Evolutionary conservation across 2,329 filamentous ascomycete species (phyloP), one percentile per base, ranked within the genome.

Genomic region (Colletotrichum zoysiae): DNA sequence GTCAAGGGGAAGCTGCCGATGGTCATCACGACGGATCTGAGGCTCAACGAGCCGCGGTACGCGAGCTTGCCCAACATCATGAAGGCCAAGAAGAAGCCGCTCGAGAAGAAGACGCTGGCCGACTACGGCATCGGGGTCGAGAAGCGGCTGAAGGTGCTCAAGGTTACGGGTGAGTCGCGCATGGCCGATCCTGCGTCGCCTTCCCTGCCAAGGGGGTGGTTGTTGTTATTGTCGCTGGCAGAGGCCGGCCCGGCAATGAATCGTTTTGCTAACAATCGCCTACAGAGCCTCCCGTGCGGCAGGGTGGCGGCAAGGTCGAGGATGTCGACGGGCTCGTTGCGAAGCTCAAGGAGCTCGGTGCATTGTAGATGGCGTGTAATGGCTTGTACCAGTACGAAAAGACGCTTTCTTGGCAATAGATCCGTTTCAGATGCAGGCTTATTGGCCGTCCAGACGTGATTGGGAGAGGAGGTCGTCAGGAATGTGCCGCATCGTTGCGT

Each of bases 1-100:
- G 86, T 99, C 67, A 88, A 88, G 81, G 91, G 93, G 1, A 93
- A 92, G 86, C 84, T 99, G 82, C 96, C 96, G 0, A 91, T 98
- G 91, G 86, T 99, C 64, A 93, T 99, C 77, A 99, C 96, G 73
- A 97, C 96, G 74, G 96, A 99, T 86, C 82, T 99, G 84, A 86
- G 96, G 64, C 85, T 99, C 81, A 99, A 99, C 80, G 94, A 97
- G 89, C 96, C 96, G 71, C 87, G 96, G 75, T 99, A 97, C 82
- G 96, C 95, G 30, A 97, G 91, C 83, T 82, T 99, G 89, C 95
- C 95, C 62, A 98, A 98, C 81, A 98, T 99, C 76, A 99, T 99
- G 96, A 99, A 98, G 92, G 96, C 96, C 65, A 99, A 99, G 93
- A 99, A 98, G 93, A 99, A 99, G 92, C 93, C 93, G 79, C 80